A percentile compares a stretch with the other conserved stretches of the same genome.
Evolutionary conservation across 139 green algal genomes (phyloP).

Genomic region (Chlamydomonas applanata): DNA sequence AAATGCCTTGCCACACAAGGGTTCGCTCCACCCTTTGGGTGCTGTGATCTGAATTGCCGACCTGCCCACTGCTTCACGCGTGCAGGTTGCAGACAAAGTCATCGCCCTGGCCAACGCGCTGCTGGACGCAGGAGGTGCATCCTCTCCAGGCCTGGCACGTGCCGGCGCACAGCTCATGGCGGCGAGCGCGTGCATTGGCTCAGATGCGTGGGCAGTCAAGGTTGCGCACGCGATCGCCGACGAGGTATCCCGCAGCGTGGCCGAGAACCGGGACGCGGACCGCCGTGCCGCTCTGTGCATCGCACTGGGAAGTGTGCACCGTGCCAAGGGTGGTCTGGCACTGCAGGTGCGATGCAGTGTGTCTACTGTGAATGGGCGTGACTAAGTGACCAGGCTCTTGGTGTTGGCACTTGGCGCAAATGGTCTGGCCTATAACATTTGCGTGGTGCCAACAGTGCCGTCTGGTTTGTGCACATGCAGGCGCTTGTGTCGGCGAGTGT

Average conservation of each 20-base stretch:
- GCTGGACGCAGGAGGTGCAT: slow-evolving; percentile 37
- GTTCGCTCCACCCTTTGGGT: background rate
- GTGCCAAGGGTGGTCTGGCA: slow-evolving; percentile 65
- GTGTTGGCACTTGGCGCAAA: no score
- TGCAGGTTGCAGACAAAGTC: slow-evolving; percentile 28
- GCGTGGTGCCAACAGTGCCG: slow-evolving; percentile 20
- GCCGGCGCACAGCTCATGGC: slow-evolving; percentile 66
- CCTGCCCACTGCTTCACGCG: background rate
- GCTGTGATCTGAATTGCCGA: background rate
- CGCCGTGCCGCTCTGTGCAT: slow-evolving; percentile 67
- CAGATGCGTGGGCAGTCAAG: slow-evolving; percentile 28
- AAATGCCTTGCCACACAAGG: no score
- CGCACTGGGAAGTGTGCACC: slow-evolving; percentile 66
- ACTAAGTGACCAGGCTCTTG: no score
- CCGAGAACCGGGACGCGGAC: slow-evolving; percentile 20
- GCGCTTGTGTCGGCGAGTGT: slow-evolving; percentile 19
- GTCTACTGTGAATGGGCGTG: no score
- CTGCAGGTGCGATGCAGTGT: slow-evolving; percentile 64
- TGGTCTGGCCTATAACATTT: no score
- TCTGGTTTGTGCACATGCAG: slow-evolving; percentile 12
- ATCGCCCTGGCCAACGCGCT: slow-evolving; percentile 52
- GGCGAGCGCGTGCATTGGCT: slow-evolving; percentile 48
- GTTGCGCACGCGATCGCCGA: slow-evolving; percentile 21
- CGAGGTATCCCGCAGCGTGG: slow-evolving; percentile 28
- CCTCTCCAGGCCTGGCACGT: slow-evolving; percentile 41